Evolutionary conservation across 2,329 filamentous ascomycete genomes (phyloP).

Genomic region (Epichloe sibirici): DNA sequence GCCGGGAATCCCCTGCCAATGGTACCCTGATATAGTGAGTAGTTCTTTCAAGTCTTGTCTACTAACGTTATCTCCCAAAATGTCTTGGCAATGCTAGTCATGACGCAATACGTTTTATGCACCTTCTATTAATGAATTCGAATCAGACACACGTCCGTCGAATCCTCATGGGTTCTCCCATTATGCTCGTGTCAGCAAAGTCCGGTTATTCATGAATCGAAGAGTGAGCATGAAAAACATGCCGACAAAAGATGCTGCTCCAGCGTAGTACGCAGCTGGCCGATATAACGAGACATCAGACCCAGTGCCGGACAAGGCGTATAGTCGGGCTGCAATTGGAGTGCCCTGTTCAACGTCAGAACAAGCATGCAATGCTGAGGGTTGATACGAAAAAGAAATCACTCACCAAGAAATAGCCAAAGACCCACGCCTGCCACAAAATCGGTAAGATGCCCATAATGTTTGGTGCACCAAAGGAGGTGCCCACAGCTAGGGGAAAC

Average conservation of each 20-base stretch:
- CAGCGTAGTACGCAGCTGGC: slow-evolving; percentile 17
- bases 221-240: slow-evolving; percentile 9
- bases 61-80: neutral
- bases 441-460: slow-evolving; percentile 15
- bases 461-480: slow-evolving; percentile 13
- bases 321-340: slow-evolving; percentile 15
- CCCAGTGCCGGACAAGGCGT: slow-evolving; percentile 10
- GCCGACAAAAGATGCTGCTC: slow-evolving; percentile 13
- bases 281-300: slow-evolving; percentile 11
- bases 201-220: slow-evolving; percentile 4
- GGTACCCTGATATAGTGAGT: neutral
- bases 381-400: neutral
- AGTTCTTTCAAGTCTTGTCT: neutral
- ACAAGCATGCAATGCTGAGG: neutral
- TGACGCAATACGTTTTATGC: neutral
- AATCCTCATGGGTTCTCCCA: neutral
- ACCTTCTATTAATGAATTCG: too few species aligned
- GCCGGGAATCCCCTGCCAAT: neutral
- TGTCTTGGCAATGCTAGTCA: neutral
- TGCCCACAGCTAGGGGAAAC: slow-evolving; percentile 13
- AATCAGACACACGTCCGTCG: too few species aligned
- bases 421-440: slow-evolving; percentile 17
- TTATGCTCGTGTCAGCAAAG: slow-evolving; percentile 5
- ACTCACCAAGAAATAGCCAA: slow-evolving; percentile 17
- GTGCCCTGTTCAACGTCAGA: slow-evolving; percentile 13